Base-by-base conservation (phyloP, 2,329 filamentous ascomycete genomes). In the Alternaria sp. region DNA sequence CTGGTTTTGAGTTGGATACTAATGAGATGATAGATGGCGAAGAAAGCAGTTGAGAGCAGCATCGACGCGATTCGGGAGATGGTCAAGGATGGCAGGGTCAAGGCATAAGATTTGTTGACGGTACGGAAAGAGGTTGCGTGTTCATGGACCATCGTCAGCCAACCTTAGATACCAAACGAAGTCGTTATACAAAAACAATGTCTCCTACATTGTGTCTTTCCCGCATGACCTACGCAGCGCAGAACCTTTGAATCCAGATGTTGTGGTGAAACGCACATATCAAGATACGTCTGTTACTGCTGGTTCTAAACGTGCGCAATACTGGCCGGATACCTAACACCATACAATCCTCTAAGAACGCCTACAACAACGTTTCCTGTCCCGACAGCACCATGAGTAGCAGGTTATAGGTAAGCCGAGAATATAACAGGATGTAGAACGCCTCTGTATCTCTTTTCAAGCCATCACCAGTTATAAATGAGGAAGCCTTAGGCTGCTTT, bases 21-120 rank as follows among this genome's bases (percentile, higher is more conserved):
- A 55, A 68, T 32, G 30, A 34, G 52, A 30, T 51, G 52, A 48
- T 38, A 75, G 69, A 75, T 75, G 69, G 76, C 80, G 3, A 80
- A 80, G 74, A 77, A 67, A 67, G 81, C 81, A 9, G 82, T 83
- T 3, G 79, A 82, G 57, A 73, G 59, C 45, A 78, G 69, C n/a
- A 82, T 83, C 58, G 74, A 80, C 45, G 74, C 75, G 2, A 80
- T 84, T 41, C 68, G 81, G 67, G 71, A 74, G 59, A 80, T 83
- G 80, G 81, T 78, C 1, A 65, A 68, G 54, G 78, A 80, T 60
- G 78, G 77, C 20, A 55, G 69, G 62, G 78, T 80, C 32, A 60
- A 66, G 28, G 57, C 46, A 52, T 67, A n/a, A 27, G 9, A n/a
- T 7, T 6, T 41, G 4, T 11, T 20, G n/a, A 20, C n/a, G 10